phyloP scores from a whole-genome alignment of 2,329 filamentous ascomycete genomes.

The Tolypocladium paradoxum region DNA sequence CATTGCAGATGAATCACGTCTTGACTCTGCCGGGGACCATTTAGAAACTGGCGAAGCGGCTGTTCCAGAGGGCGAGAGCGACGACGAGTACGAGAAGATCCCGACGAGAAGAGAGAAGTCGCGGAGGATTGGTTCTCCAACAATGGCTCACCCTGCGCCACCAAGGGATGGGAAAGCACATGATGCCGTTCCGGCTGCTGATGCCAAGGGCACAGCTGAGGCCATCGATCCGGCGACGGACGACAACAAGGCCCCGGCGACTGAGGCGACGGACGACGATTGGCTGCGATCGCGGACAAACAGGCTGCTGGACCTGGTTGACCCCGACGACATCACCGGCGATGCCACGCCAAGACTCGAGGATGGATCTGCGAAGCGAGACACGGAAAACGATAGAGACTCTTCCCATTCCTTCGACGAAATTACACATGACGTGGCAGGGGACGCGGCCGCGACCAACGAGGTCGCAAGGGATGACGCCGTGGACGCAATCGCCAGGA shows the following conservation, averaged over 20 bases:
- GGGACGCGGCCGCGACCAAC: conserved; percentile 18
- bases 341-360: conserved; percentile 5
- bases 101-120: conserved; percentile 41
- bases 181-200: neutral
- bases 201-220: conserved; percentile 6
- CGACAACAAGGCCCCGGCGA: conserved; percentile 14
- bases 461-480: conserved; percentile 12
- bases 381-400: conserved; percentile 10
- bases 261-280: conserved; percentile 63
- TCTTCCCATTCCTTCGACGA: conserved; percentile 14
- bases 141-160: conserved; percentile 2
- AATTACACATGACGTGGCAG: conserved; percentile 15
- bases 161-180: conserved; percentile 5
- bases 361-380: conserved; percentile 5
- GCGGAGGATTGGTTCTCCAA: conserved; percentile 19
- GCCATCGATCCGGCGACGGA: conserved; percentile 10
- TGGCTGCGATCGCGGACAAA: conserved; percentile 89
- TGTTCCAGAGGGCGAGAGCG: conserved; percentile 48
- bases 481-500: conserved; percentile 56
- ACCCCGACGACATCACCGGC: conserved; percentile 50
- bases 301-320: conserved; percentile 71
- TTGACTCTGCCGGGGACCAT: conserved; percentile 9
- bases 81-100: conserved; percentile 64
- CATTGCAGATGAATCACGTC: conserved; percentile 18
- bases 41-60: conserved; percentile 19